Conservation (phyloP, 768 basidiomycete species). For the Leccinum disarticulatum region DNA sequence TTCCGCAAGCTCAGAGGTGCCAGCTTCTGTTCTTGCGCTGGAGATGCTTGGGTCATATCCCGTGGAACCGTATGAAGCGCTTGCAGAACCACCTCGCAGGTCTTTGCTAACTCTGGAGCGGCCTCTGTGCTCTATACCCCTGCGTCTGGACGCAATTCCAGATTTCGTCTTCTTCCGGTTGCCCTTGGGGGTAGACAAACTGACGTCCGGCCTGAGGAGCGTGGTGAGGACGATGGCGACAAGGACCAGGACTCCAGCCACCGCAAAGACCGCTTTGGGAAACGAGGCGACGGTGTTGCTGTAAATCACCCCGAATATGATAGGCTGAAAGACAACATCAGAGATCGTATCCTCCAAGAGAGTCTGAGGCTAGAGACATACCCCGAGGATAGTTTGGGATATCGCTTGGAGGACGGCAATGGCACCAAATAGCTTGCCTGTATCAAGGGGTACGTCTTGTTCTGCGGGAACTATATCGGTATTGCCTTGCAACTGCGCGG, state of each 20-base stretch:
- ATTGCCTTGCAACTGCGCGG: conserved; percentile 18
- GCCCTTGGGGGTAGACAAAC: conserved; percentile 19
- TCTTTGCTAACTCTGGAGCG: conserved; percentile 42
- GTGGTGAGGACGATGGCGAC: conserved; percentile 48
- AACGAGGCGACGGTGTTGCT: conserved; percentile 59
- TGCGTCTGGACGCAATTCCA: conserved; percentile 4
- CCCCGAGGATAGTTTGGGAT: conserved; percentile 59
- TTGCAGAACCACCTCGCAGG: conserved; percentile 33
- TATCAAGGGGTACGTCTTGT: conserved; percentile 35
- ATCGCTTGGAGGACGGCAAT: conserved; percentile 40
- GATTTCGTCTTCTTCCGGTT: conserved; percentile 9
- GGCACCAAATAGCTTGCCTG: conserved; percentile 65
- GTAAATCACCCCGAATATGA: conserved; percentile 68
- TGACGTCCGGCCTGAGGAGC: conserved; percentile 38
- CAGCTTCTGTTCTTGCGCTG: conserved; percentile 6
- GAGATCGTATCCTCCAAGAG: conserved; percentile 8
- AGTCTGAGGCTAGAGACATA: conserved; percentile 19
- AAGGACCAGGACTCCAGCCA: conserved; percentile 56
- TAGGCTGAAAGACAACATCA: conserved; percentile 46
- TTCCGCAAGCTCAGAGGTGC: conserved; percentile 1
- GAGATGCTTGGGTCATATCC: conserved; percentile 8
- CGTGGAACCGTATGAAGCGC: conserved; percentile 19
- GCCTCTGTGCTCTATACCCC: conserved; percentile 19
- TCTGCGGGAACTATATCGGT: conserved; percentile 1
- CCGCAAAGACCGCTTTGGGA: conserved; percentile 67